Conservation (phyloP, 305 asterid species). For the Striga hermonthica region DNA sequence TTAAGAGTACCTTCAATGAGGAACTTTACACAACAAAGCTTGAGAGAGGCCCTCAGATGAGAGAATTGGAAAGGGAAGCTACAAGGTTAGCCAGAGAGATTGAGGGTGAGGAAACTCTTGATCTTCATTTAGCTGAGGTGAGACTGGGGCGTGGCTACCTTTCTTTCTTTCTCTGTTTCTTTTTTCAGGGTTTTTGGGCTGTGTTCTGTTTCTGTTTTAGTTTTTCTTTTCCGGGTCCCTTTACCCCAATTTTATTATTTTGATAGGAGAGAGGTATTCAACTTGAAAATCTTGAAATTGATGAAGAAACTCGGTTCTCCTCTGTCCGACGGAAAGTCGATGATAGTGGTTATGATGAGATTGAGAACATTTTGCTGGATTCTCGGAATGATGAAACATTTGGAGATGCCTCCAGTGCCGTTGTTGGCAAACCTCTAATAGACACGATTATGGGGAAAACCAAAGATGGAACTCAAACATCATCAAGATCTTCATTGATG, state of each 20-base stretch:
- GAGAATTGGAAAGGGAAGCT: conserved; percentile 88
- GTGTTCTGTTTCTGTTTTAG: conserved; percentile 14
- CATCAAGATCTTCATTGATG: conserved; percentile 49
- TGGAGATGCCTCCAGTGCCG: conserved; percentile 55
- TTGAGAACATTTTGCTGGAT: conserved; percentile 65
- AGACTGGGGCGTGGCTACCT: conserved; percentile 17
- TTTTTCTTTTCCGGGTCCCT: conserved; percentile 12
- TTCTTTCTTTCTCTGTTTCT: not conserved
- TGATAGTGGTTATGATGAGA: conserved; percentile 77
- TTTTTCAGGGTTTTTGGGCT: not conserved
- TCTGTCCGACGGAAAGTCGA: conserved; percentile 71
- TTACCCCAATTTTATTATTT: conserved; percentile 30
- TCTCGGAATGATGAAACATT: conserved; percentile 77
- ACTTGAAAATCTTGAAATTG: conserved; percentile 66
- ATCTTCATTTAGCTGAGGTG: conserved; percentile 98
- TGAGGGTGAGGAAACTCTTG: conserved; percentile 90
- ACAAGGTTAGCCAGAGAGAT: conserved; percentile 82
- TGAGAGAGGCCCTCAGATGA: conserved; percentile 86
- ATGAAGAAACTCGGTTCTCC: conserved; percentile 87
- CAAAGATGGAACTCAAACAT: conserved; percentile 38
- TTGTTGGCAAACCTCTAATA: conserved; percentile 38
- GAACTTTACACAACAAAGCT: conserved; percentile 95
- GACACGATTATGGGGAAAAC: conserved; percentile 39
- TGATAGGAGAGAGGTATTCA: conserved; percentile 83
- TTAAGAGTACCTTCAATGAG: conserved; percentile 88